phyloP scores from a whole-genome alignment of 2,329 filamentous ascomycete species.

The Plectosphaerella sp. region DNA sequence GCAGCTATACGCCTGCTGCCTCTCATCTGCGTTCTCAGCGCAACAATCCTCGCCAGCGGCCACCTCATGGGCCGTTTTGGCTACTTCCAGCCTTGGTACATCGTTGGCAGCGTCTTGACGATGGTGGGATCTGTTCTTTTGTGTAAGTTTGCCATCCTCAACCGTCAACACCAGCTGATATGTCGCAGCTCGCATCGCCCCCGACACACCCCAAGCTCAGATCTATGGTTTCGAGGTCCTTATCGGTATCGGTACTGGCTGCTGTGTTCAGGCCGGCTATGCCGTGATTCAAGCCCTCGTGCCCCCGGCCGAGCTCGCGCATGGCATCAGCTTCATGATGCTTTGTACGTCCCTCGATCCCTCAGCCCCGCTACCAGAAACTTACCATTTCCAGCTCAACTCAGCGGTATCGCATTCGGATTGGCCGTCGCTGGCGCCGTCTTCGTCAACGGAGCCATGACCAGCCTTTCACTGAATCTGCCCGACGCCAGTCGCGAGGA shows the following conservation, averaged over 20 bases:
- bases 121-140: slow-evolving; percentile 24
- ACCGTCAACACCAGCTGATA: too few relatives aligned
- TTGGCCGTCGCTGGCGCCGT: neutral
- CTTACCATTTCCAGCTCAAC: neutral
- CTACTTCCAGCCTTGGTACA: slow-evolving; percentile 34
- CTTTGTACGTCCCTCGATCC: neutral
- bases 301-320: slow-evolving; percentile 17
- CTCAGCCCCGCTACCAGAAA: neutral
- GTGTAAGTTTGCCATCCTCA: slow-evolving; percentile 13
- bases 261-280: slow-evolving; percentile 26
- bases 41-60: slow-evolving; percentile 30
- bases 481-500: neutral
- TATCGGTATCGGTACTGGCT: slow-evolving; percentile 33
- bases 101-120: slow-evolving; percentile 25
- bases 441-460: neutral
- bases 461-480: neutral
- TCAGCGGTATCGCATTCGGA: slow-evolving; percentile 2
- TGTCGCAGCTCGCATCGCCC: neutral
- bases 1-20: slow-evolving; percentile 35
- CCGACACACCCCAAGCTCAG: slow-evolving; percentile 10
- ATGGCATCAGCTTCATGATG: slow-evolving; percentile 30
- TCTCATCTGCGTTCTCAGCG: slow-evolving; percentile 27
- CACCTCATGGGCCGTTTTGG: slow-evolving; percentile 25
- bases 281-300: slow-evolving; percentile 27
- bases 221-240: slow-evolving; percentile 32